These are phyloP conservation scores for Malus orientalis DNA, from an alignment of 306 rosid genomes.

Conservation along the genomic window DNA sequence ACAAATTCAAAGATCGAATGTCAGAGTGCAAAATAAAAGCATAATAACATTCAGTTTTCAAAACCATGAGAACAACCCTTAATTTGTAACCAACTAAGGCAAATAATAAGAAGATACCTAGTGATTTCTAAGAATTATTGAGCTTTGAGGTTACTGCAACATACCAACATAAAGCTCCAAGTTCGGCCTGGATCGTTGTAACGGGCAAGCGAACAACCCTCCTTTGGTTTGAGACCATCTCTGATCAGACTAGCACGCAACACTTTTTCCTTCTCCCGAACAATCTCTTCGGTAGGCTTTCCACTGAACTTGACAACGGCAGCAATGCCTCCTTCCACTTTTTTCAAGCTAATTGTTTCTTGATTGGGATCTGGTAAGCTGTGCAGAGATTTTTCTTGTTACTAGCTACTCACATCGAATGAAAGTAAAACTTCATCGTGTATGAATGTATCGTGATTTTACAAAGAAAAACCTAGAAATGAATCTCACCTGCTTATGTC, in stretches of 20 bases:
- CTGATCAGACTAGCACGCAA: slow-evolving; percentile 42
- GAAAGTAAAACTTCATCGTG: background rate
- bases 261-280: slow-evolving; percentile 42
- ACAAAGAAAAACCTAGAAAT: background rate
- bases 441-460: background rate
- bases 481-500: slow-evolving; percentile 49
- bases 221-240: slow-evolving; percentile 63
- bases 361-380: slow-evolving; percentile 83
- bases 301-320: slow-evolving; percentile 85
- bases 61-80: background rate
- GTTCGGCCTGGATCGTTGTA: slow-evolving; percentile 95
- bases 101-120: background rate
- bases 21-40: background rate
- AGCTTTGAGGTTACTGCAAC: slow-evolving; percentile 8
- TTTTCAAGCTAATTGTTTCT: slow-evolving; percentile 57
- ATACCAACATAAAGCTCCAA: slow-evolving; percentile 66
- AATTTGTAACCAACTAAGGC: background rate
- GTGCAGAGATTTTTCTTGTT: slow-evolving; percentile 9
- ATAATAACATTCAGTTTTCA: background rate
- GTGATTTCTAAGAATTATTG: background rate
- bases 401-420: background rate
- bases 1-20: background rate
- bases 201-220: slow-evolving; percentile 83
- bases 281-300: slow-evolving; percentile 51
- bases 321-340: slow-evolving; percentile 64